Percentiles rank a stretch among this genome's conserved stretches.
Evolutionary conservation across 73 alveolate genomes (phyloP).

Genomic region (Durusdinium trenchii): DNA sequence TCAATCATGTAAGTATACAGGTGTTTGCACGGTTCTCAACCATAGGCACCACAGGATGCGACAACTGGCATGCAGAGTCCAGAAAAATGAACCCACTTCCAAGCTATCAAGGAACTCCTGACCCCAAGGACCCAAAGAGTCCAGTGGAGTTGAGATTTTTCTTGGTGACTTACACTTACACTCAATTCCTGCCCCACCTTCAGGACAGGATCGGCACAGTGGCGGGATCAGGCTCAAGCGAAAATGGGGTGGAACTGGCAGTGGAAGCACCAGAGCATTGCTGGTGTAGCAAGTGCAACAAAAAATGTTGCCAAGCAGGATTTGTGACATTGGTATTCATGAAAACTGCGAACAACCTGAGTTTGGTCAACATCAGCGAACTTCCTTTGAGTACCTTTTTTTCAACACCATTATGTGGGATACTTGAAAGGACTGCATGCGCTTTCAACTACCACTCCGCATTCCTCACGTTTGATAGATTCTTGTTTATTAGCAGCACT

Average conservation of each 20-base stretch:
- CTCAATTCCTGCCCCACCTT: too few species aligned
- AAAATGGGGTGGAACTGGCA: too few species aligned
- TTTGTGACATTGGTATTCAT: background rate
- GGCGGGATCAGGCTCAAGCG: constrained; percentile 42
- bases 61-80: too few species aligned
- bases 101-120: background rate
- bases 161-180: background rate
- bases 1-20: background rate
- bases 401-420: too few species aligned
- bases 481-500: too few species aligned
- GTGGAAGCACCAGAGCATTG: too few species aligned
- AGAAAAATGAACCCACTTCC: too few species aligned
- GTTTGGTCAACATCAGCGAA: background rate
- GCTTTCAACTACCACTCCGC: too few species aligned
- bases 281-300: too few species aligned
- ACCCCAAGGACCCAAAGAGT: background rate
- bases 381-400: too few species aligned
- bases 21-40: background rate
- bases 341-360: background rate
- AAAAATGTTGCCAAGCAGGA: background rate
- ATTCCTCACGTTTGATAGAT: too few species aligned
- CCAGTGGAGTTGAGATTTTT: background rate
- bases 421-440: too few species aligned
- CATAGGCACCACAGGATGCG: background rate
- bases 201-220: constrained; percentile 65